Base-by-base conservation (phyloP, 108 stramenopile species). In the Stephanodiscus triporus region DNA sequence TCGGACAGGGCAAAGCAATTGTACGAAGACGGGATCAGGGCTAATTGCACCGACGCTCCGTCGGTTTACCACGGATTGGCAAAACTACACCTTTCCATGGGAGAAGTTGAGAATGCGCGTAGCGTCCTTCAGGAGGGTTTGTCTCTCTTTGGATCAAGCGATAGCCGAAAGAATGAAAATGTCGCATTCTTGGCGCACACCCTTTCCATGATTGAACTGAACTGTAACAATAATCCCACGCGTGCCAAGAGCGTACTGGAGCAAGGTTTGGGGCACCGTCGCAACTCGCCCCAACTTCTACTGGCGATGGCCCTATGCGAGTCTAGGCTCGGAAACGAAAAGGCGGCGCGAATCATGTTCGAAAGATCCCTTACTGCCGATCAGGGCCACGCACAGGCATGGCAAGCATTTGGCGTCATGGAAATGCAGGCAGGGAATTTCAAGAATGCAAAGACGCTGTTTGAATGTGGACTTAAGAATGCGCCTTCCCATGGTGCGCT, bases 371-470 rank as follows among this genome's bases (percentile, higher is more conserved):
- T 93, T 8, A 38, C 62, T 2, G 72, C 70, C 40, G 90, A 96
- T 78, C 55, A 61, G 34, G 73, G 69, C 36, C 92, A 96, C 70
- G 88, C 91, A 0, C 92, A 93, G 55, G 92, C 92, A 6, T 96
- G 95, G 95, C 92, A 94, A 55, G 91, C 87, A 0, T 96, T 91
- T 89, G 95, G 88, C n/a, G 88, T 92, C 17, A 85, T 96, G 88
- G 95, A 96, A 79, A 87, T 88, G 75, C 67, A 78, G 58, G 88
- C 87, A 19, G 95, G 95, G 19, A 87, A 93, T 62, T 90, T 82
- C 54, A 51, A 80, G 7, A 60, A 63, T 7, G 95, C 95, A 5
- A 79, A 85, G 58, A 82, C 79, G 13, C 63, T 96, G 7, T 91
- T 94, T 76, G 84, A 91, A 70, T 78, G 82, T 51, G 95, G 91